phyloP scores from a whole-genome alignment of 148 eudicot species.

The Polygonum maritimum region DNA sequence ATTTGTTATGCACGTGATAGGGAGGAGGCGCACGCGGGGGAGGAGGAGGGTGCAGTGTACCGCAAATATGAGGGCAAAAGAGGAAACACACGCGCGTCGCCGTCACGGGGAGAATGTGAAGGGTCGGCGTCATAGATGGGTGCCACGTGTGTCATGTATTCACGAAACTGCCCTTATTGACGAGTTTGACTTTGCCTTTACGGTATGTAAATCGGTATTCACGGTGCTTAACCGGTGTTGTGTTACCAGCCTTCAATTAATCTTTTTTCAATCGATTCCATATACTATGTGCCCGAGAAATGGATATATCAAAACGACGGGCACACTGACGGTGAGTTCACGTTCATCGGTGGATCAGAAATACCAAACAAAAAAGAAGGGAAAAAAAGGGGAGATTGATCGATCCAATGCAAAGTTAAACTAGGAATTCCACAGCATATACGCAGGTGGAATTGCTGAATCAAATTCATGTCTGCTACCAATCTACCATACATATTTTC shows the following conservation, averaged over 20 bases:
- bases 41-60: constrained; percentile 4
- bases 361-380: too few species aligned
- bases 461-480: neutral
- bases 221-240: too few species aligned
- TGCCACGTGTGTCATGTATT: neutral
- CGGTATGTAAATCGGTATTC: too few species aligned
- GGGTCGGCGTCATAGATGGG: neutral
- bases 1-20: constrained; percentile 20
- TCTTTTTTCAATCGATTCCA: too few species aligned
- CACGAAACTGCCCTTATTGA: too few species aligned
- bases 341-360: neutral
- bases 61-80: neutral
- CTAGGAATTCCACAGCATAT: neutral
- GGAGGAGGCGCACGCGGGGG: constrained; percentile 21
- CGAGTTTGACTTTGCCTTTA: too few species aligned
- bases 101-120: constrained; percentile 20
- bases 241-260: too few species aligned
- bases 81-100: constrained; percentile 11
- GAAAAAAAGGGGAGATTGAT: neutral
- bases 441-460: neutral
- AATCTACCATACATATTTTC: neutral
- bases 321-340: neutral
- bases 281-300: neutral
- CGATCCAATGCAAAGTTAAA: neutral
- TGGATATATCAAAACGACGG: neutral